Base-by-base conservation (phyloP, 1,139 yeast genomes). In the Yamadazyma mexicana region DNA sequence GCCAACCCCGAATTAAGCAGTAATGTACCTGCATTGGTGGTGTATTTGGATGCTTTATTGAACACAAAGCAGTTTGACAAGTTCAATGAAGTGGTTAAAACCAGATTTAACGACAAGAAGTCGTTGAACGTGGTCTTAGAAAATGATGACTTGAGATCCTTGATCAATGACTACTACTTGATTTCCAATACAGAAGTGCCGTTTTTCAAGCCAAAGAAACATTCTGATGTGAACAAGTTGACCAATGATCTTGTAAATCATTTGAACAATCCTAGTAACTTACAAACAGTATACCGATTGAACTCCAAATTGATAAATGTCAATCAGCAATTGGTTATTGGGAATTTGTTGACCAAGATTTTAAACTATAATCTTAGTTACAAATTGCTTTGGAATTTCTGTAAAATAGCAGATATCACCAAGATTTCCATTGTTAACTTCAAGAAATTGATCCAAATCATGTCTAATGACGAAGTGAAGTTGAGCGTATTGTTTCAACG, bases 401-500 rank as follows among this genome's bases (percentile, higher is more conserved):
- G 65, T 43, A 57, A 58, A 36, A 33, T 50, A 4, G 44, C 56
- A 5, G 43, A 50, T 3, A 40, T 58, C 35, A 50, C 45, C 16
- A 40, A 46, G 12, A 44, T 69, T 15, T 50, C 61, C 1, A 47
- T 52, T 3, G 45, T 49, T 4, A 62, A 63, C 35, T 58, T 71
- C 31, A 36, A 45, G 10, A 49, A 47, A 10, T 46, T 69, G 2
- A 56, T 70, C 20, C 43, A 53, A 18, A 52, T 68, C 27, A 59
- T 70, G 41, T 54, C 67, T 0, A 34, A 47, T 3, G 58, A 64
- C 2, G 51, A 43, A 12, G 62, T 58, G 4, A 40, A 51, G 7
- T 55, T 70, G 44, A 56, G 59, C 33, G 44, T 66, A 17, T 47
- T 71, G 27, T 47, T 64, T 32, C 55, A 51, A 33, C 63, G 67